A percentile compares a stretch with the other conserved stretches of the same genome.
These are phyloP conservation scores for Aspergillus steynii DNA, from an alignment of 495 filamentous ascomycete genomes.

Conservation along the genomic window DNA sequence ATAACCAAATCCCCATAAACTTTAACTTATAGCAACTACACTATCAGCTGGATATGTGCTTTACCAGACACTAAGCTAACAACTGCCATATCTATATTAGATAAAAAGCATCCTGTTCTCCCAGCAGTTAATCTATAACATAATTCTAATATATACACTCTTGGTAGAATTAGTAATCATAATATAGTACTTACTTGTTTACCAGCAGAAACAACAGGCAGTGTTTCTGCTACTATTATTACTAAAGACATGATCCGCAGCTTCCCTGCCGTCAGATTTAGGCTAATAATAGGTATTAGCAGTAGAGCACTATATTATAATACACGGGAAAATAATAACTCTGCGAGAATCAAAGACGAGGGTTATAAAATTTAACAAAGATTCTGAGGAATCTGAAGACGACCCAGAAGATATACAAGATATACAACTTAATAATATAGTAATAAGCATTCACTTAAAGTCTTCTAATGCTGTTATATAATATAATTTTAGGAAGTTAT, in stretches of 20 bases:
- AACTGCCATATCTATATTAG: not conserved
- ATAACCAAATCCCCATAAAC: not conserved
- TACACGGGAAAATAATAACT: not conserved
- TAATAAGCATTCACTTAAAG: not conserved
- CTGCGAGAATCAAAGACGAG: not conserved
- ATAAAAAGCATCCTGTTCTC: not conserved
- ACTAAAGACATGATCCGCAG: not conserved
- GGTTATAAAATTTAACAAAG: not conserved
- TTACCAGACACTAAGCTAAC: not conserved
- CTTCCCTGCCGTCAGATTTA: not conserved
- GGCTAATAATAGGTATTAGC: not conserved
- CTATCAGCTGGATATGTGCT: not conserved
- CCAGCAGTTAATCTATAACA: not conserved
- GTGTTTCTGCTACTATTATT: not conserved
- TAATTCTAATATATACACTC: not conserved
- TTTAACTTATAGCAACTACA: not conserved
- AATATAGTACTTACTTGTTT: not conserved
- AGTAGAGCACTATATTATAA: not conserved
- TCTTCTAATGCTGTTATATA: not conserved
- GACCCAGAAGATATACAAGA: not conserved
- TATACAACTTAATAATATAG: not conserved
- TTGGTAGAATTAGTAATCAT: not conserved
- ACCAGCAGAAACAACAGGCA: constrained; percentile 1
- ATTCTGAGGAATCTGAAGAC: not conserved
- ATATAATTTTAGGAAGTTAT: not conserved